Base-by-base conservation (phyloP, 495 filamentous ascomycete species). In the Hamigera avellanea region DNA sequence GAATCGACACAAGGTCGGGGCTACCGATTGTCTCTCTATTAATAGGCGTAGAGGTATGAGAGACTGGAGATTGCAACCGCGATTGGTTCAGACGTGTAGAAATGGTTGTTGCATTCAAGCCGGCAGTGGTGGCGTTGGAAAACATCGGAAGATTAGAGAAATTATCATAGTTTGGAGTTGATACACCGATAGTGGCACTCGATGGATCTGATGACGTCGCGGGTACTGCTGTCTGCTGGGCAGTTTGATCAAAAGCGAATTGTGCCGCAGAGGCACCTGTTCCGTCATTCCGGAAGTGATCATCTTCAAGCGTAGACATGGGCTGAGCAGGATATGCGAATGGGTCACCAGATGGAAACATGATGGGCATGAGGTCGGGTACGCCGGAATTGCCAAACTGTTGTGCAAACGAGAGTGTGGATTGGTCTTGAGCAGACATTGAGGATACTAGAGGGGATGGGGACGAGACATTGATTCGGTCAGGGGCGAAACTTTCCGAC, bases 301-400 rank as follows among this genome's bases (percentile, higher is more conserved):
- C 57, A 39, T 70, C 64, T 42, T 80, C 75, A 30, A 80, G 59
- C 1, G 67, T 76, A 2, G 70, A 80, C 62, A 88, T 73, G 1
- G 86, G 83, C 49, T 87, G 85, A 46, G 79, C 83, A 3, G 87
- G 83, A 54, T 95, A 96, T 0, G 80, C 85, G 40, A 95, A 89
- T 0, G 88, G 85, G 50, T 96, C 87, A 16, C 76, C 71, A 0
- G 87, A 85, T 1, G 87, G 81, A 44, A 95, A 96, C 86, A 95
- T 95, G 58, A 94, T 80, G 8, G 81, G 74, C 54, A 80, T 80
- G 13, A 95, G 68, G 52, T 91, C 83, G 10, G 81, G 71, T 14
- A 93, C 62, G 46, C 45, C 43, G 0, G 52, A 51, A 39, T 53
- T 61, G 10, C 43, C 47, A 32, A 57, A 56, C 28, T 51, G 55